Evolutionary conservation across 2,329 filamentous ascomycete species (phyloP), one percentile per base, ranked within the genome.

Genomic region (Mollisia scopiformis): DNA sequence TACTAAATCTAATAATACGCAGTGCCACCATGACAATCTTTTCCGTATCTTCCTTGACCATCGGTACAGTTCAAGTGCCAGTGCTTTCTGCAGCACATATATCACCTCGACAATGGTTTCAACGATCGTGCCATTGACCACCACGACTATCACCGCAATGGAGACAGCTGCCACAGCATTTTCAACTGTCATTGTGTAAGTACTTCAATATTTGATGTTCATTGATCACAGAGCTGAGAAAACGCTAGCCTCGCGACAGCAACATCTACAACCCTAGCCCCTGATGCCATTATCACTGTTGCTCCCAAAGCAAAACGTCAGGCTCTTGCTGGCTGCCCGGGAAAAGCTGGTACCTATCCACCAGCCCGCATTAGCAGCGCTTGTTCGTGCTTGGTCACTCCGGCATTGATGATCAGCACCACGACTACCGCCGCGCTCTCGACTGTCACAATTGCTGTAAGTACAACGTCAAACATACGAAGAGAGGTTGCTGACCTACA

Each of bases 11-110:
- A 27, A 56, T 14, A 23, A 47, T 5, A 23, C 30, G 21, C 28
- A 56, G 53, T 56, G 53, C 53, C 19, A 25, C 28, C 41, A 28
- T 47, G 53, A 56, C 39, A 47, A 47, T 19, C 19, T 56, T 8
- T 56, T 47, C 27, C 41, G 53, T 16, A 56, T 56, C 39, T 56
- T 56, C 19, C 16, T 47, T 19, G 53, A 56, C 27, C 25, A 19
- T n/a, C 41, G 23, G 16, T 56, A 56, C 39, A n/a, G 31, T n/a
- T 31, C 39, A 43, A 56, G 53, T 23, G 53, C 53, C n/a, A 47
- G 27, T 33, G 53, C 39, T n/a, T 56, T 56, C 53, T 56, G 53
- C 28, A 47, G n/a, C 39, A 56, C 53, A n/a, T 56, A 56, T 21
- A 56, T 56, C 27, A 47, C 53, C 2, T 31, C 6, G 2, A 56